Base-by-base conservation (phyloP, 2,329 filamentous ascomycete species). In the Ophiocordyceps robertsii region DNA sequence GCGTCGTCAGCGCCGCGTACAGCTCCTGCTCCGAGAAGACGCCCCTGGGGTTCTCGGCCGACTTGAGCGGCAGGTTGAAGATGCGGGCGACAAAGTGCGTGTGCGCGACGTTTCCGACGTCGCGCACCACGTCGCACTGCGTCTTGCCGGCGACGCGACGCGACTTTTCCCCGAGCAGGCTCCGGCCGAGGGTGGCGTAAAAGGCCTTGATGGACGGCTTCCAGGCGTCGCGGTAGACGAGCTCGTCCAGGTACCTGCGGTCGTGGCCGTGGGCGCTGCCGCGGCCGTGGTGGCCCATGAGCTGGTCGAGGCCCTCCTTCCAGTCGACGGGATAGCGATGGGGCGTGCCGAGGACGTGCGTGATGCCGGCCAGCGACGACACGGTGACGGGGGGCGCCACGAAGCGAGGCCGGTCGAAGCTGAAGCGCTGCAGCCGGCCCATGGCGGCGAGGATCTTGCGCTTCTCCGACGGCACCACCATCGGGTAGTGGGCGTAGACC, bases 401-500 rank as follows among this genome's bases (percentile, higher is more conserved):
- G 45, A 61, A 68, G 0, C 59, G 54, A 0, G 85, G 84, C 2
- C 73, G 71, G 6, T 77, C 72, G 53, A 78, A 92, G 56, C 74
- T 77, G 62, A 89, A 93, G 27, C 79, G 66, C 29, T 82, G 65
- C 37, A 71, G 81, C 37, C 82, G 76, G 43, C 75, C 74, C 6
- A 92, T 68, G 38, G 77, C 68, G 37, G 73, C 77, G 49, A 88
- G 69, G 47, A 89, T 88, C 47, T 73, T 76, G 44, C 71, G 63
- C 59, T 86, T 92, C 56, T 89, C 84, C 0, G 67, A 65, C 0
- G 86, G 85, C 2, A 82, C 78, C 3, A 66, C 63, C 73, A 77
- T 77, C n/a, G 80, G 84, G 55, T 82, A 88, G 56, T 89, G 84
- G 0, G 83, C 85, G 49, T 90, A 93, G 43, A 89, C 77, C 1